Evolutionary conservation across 306 rosid genomes (phyloP), one percentile per base, ranked within the genome.

Genomic region (Prunus campanulata): DNA sequence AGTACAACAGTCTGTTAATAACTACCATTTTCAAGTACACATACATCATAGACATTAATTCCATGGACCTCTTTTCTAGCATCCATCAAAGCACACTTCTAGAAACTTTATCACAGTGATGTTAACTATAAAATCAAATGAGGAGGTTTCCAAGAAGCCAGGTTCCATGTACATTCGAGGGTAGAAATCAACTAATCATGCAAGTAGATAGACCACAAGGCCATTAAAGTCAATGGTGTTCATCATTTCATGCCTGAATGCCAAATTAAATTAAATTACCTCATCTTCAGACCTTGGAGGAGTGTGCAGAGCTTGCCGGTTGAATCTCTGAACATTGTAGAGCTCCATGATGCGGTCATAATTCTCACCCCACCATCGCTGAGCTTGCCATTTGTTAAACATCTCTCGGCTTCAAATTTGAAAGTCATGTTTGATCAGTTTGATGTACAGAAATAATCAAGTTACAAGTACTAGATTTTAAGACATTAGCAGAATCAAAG

Each of bases 361-460:
- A 71, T 95, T 92, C 88, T 92, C 96, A 4, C 96, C 96, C 98
- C 99, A 95, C 99, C 99, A 96, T 66, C 83, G 85, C 76, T 91
- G 97, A 78, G 98, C 98, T 87, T 89, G 87, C 92, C 91, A 86
- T 81, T 87, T 96, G 73, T 92, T 82, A 27, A 96, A 96, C 90
- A 92, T 91, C 25, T 92, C 97, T 39, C 93, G 97, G 89, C 99
- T 96, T 80, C 90, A 88, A 88, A 84, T 78, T 46, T 50, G 64
- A 80, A 80, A 62, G 22, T 39, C 4, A 64, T 77, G 14, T 24
- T 55, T 74, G 73, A 72, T 93, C 71, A 90, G 79, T 80, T 80
- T 73, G 47, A 72, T 59, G 70, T 25, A 52, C 71, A 67, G 65
- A n/a, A 46, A 70, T 68, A 74, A 66, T 77, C 60, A 70, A 61